Conservation (phyloP, 139 green algal genomes). For the Chlamydomonas urium region DNA sequence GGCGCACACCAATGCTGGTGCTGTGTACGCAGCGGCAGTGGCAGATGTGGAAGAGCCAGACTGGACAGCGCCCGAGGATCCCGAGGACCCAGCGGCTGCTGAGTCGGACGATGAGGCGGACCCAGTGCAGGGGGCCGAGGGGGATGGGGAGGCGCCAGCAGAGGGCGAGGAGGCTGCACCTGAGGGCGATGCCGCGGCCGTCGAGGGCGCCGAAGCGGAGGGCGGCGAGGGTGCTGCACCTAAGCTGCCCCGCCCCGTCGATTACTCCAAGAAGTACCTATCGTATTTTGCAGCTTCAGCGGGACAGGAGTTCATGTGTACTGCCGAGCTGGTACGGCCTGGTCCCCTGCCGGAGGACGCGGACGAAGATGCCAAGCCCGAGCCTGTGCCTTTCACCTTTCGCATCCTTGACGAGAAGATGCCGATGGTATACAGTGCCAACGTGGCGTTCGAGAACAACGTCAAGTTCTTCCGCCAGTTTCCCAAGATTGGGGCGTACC, state of each 20-base stretch:
- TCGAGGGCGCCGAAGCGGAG: constrained; percentile 2
- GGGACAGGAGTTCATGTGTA: constrained; percentile 46
- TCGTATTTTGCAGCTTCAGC: constrained; percentile 40
- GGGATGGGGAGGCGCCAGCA: background rate
- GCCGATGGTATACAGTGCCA: constrained; percentile 47
- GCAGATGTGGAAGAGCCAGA: constrained; percentile 47
- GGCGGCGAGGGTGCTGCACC: constrained; percentile 1
- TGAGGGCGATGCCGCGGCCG: background rate
- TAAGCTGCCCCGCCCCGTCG: constrained; percentile 23
- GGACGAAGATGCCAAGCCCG: constrained; percentile 25
- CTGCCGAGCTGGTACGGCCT: constrained; percentile 32
- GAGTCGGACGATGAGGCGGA: constrained; percentile 52
- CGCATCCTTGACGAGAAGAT: constrained; percentile 58
- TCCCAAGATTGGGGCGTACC: constrained; percentile 27
- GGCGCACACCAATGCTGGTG: constrained; percentile 34
- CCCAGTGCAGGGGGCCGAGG: background rate
- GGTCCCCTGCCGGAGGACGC: constrained; percentile 31
- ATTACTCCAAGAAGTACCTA: constrained; percentile 54
- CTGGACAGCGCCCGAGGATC: constrained; percentile 42
- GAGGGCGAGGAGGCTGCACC: constrained; percentile 1
- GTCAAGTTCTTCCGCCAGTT: constrained; percentile 49
- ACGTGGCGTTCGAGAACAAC: constrained; percentile 43
- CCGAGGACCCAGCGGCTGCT: constrained; percentile 38
- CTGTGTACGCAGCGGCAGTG: constrained; percentile 46
- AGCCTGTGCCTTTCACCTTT: constrained; percentile 44